Evolutionary conservation across 768 basidiomycete genomes (phyloP).

Genomic region (Tricholoma hemisulphureum): DNA sequence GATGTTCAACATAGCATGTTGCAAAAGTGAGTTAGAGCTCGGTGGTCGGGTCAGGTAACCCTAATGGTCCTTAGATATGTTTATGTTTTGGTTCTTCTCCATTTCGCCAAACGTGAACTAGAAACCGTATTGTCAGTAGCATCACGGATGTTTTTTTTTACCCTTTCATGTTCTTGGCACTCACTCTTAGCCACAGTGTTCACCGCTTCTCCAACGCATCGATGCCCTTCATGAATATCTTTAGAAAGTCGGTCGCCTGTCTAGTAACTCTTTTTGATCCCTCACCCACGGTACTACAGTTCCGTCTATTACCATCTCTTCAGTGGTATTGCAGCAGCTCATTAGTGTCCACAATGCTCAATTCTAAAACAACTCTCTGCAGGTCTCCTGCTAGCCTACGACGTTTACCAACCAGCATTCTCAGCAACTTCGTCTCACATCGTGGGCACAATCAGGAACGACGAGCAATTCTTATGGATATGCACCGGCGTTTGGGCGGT

Average conservation of each 20-base stretch:
- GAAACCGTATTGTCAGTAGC: constrained; percentile 82
- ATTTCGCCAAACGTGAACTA: constrained; percentile 89
- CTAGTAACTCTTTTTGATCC: background rate
- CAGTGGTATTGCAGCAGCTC: constrained; percentile 44
- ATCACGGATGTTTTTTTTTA: background rate
- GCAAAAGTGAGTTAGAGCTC: constrained; percentile 57
- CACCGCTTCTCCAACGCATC: constrained; percentile 96
- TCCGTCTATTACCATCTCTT: constrained; percentile 88
- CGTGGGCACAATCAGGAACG: constrained; percentile 58
- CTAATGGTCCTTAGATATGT: constrained; percentile 45
- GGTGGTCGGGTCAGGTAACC: background rate
- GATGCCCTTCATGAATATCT: constrained; percentile 83
- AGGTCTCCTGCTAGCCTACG: constrained; percentile 76
- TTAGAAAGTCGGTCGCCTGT: constrained; percentile 72
- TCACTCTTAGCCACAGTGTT: constrained; percentile 46
- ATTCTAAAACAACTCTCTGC: constrained; percentile 3
- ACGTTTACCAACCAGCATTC: constrained; percentile 81
- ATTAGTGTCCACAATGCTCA: background rate
- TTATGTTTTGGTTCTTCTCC: constrained; percentile 73
- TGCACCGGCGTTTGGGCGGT: constrained; percentile 76
- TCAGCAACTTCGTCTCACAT: constrained; percentile 63
- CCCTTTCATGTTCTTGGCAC: no score
- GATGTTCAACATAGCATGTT: constrained; percentile 71
- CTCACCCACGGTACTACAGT: constrained; percentile 39
- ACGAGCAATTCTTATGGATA: constrained; percentile 64